A percentile compares a stretch with the other conserved stretches of the same genome.
phyloP scores from a whole-genome alignment of 352 stramenopile species.

The Pythium biforme region DNA sequence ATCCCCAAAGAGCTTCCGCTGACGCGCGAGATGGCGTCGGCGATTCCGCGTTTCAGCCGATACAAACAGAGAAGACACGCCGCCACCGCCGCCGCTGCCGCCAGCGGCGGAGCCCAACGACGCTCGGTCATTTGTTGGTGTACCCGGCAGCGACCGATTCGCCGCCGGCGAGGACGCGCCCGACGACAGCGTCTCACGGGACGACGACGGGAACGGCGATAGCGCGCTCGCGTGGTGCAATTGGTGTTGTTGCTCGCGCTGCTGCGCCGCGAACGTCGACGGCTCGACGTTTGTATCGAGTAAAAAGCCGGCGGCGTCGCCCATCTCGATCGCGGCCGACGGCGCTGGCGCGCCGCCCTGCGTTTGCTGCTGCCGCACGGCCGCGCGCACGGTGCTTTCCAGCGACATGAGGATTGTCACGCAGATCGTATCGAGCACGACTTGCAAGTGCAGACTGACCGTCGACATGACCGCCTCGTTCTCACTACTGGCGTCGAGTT shows the following conservation, averaged over 20 bases:
- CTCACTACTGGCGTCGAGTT: slow-evolving; percentile 49
- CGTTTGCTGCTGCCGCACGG: slow-evolving; percentile 43
- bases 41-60: slow-evolving; percentile 47
- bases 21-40: slow-evolving; percentile 54
- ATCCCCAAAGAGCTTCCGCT: slow-evolving; percentile 80
- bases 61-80: slow-evolving; percentile 27
- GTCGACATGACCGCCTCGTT: slow-evolving; percentile 47
- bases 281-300: slow-evolving; percentile 80
- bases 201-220: slow-evolving; percentile 25
- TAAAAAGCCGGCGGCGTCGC: slow-evolving; percentile 46
- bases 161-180: slow-evolving; percentile 36
- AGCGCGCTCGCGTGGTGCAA: slow-evolving; percentile 21
- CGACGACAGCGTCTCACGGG: slow-evolving; percentile 19
- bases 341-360: slow-evolving; percentile 20
- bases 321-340: slow-evolving; percentile 28
- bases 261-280: slow-evolving; percentile 21
- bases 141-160: slow-evolving; percentile 24
- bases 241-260: slow-evolving; percentile 22
- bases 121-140: slow-evolving; percentile 11
- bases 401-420: slow-evolving; percentile 84
- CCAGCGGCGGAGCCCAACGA: neutral
- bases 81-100: slow-evolving; percentile 12
- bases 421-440: slow-evolving; percentile 78
- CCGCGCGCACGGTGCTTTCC: slow-evolving; percentile 67
- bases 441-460: slow-evolving; percentile 74